phyloP scores from a whole-genome alignment of 306 rosid species.

The Mucuna pruriens region DNA sequence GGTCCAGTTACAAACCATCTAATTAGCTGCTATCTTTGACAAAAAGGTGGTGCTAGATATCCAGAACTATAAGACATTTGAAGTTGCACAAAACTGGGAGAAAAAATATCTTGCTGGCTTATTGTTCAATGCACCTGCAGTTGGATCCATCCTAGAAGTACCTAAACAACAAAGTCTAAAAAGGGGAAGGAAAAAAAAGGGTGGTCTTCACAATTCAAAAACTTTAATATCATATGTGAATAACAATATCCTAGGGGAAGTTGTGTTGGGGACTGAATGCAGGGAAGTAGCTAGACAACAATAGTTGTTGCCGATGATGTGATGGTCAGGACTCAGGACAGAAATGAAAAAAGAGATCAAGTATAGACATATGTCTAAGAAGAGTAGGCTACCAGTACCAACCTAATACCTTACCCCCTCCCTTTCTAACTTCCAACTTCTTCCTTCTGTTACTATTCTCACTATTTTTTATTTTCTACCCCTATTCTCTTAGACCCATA shows the following conservation, averaged over 20 bases:
- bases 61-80: not conserved
- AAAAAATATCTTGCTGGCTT: not conserved
- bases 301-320: not conserved
- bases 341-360: slow-evolving; percentile 44
- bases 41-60: not conserved
- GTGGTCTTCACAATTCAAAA: not conserved
- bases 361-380: slow-evolving; percentile 21
- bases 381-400: slow-evolving; percentile 84
- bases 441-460: slow-evolving; percentile 23
- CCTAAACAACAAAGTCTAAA: not conserved
- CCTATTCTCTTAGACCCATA: not conserved
- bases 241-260: slow-evolving; percentile 13
- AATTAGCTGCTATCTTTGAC: not conserved
- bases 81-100: not conserved
- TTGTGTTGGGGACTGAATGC: slow-evolving; percentile 37
- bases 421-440: slow-evolving; percentile 48
- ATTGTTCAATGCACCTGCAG: not conserved
- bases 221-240: not conserved
- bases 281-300: slow-evolving; percentile 15
- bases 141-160: not conserved
- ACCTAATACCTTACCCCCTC: slow-evolving; percentile 59
- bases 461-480: not conserved
- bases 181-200: not conserved
- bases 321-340: slow-evolving; percentile 62
- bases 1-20: not conserved